phyloP scores from a whole-genome alignment of 371 early-diverging fungal species.

The Lichtheimia corymbifera region DNA sequence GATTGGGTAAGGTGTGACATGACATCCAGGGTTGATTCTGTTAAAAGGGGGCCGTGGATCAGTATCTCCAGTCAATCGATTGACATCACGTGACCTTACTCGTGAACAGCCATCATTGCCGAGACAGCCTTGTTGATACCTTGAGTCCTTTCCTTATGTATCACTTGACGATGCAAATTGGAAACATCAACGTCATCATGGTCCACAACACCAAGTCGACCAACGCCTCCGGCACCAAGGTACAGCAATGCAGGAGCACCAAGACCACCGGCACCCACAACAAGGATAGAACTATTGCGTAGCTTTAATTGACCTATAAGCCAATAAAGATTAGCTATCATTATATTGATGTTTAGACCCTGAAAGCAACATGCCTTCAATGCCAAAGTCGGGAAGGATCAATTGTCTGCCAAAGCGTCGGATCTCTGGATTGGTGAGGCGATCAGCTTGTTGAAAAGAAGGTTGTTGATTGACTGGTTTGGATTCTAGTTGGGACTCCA shows the following conservation, averaged over 20 bases:
- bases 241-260: slow-evolving; percentile 93
- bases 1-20: slow-evolving; percentile 55
- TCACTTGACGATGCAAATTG: slow-evolving; percentile 97
- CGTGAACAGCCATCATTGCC: slow-evolving; percentile 65
- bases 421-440: slow-evolving; percentile 67
- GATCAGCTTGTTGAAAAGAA: slow-evolving; percentile 26
- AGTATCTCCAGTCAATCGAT: background rate
- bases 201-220: slow-evolving; percentile 93
- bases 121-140: slow-evolving; percentile 84
- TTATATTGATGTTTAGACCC: background rate
- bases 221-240: slow-evolving; percentile 92
- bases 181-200: slow-evolving; percentile 93
- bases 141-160: slow-evolving; percentile 80
- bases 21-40: slow-evolving; percentile 60
- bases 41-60: background rate
- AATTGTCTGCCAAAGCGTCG: slow-evolving; percentile 93
- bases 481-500: slow-evolving; percentile 22
- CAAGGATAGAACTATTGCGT: slow-evolving; percentile 74
- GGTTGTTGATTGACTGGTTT: slow-evolving; percentile 2
- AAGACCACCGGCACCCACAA: slow-evolving; percentile 98
- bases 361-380: slow-evolving; percentile 53
- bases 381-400: slow-evolving; percentile 85
- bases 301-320: slow-evolving; percentile 80
- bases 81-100: slow-evolving; percentile 33
- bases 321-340: background rate